Evolutionary conservation across 1,139 yeast genomes (phyloP), one percentile per base, ranked within the genome.

Genomic region (Geotrichum carabidarum): DNA sequence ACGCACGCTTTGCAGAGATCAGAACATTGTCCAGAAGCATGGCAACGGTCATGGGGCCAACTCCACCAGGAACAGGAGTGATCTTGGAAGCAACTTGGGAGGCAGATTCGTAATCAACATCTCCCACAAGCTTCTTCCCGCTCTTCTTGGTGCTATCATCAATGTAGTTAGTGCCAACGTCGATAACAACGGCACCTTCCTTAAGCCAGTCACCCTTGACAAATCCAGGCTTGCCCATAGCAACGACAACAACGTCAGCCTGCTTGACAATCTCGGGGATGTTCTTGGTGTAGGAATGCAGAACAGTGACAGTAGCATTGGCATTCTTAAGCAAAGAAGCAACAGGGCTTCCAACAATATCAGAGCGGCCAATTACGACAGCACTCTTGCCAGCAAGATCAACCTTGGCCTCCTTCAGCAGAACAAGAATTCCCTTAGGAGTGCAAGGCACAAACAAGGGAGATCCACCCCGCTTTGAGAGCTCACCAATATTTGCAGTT

Each of bases 1-100:
- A 68, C 57, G 63, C 63, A 54, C 77, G 71, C 64, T 86, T 81
- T 41, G 98, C 97, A 47, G 97, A 89, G 58, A 78, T 74, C 44
- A 87, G 80, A 35, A 91, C 96, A 69, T 93, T 93, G 67, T 86
- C 86, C 71, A 91, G 81, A 57, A 93, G 80, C 86, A 90, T 88
- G 51, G 98, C 98, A 52, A 93, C 98, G 11, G 99, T 93, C 98
- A 93, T 93, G 65, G 99, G 99, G 53, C 99, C 99, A 58, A 93
- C 99, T 62, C 99, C 99, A 68, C 99, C 99, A 51, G 99, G 99
- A 57, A 93, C 99, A 32, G 99, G 99, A 27, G 99, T 93, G 67
- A 93, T 80, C 66, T 78, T 77, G 38, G 84, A 77, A 34, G 95
- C 96, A 58, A 79, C 81, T 55, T 79, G 75, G 50, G 78, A 68